Base-by-base conservation (phyloP, 2,329 filamentous ascomycete species). In the Cyanodermella asteris region DNA sequence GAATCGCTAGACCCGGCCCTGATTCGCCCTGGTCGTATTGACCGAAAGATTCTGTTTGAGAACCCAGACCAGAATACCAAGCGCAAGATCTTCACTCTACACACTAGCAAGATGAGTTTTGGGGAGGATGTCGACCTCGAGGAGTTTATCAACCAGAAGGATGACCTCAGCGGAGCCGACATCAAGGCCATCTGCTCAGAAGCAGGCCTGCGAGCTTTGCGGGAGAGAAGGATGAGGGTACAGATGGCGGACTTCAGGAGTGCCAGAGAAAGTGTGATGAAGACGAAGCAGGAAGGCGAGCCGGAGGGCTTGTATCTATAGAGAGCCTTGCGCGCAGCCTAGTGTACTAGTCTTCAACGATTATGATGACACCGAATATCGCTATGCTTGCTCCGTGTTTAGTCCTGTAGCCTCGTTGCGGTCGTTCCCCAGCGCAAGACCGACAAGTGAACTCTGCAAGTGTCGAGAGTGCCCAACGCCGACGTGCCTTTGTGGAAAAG, bases 141-240 rank as follows among this genome's bases (percentile, higher is more conserved):
- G 40, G 87, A 97, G 53, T 94, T 97, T 45, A 93, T 97, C 47
- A 82, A 71, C 35, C 84, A 94, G 50, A 97, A 97, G 63, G 87
- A 97, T 41, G 90, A 97, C 41, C 61, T 97, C 6, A 90, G 77
- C 4, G 87, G 87, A 50, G 87, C 87, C 18, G 87, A 97, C 52
- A 94, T 97, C 61, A 91, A 94, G 55, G 87, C 87, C 23, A 97
- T 97, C 42, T 97, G 87, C 55, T 91, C 82, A 16, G 87, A 97
- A 49, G 84, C 87, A 21, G 87, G 87, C 50, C 58, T 97, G 45
- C 70, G 94, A 66, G 87, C 87, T 12, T 59, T 97, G 34, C 69
- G 87, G 38, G 87, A 97, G 58, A 67, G 87, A 35, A 72, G 87
- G 44, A 97, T 97, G 87, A 71, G 84, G 28, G 87, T 97, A 30